phyloP scores from a whole-genome alignment of 768 basidiomycete species.

The Boletus rubroflammeus region DNA sequence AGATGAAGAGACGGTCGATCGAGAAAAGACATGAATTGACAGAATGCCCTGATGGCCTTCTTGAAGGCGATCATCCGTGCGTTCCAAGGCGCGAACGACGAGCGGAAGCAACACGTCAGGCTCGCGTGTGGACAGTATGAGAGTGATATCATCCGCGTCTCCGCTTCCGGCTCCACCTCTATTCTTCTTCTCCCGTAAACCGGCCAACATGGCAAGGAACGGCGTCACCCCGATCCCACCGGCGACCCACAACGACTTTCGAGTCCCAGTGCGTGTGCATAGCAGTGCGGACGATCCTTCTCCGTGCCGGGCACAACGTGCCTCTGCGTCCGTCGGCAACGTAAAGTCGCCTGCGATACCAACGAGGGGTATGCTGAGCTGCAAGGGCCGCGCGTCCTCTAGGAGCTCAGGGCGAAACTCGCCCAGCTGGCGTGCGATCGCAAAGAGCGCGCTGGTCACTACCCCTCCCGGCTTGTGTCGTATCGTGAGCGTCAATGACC shows the following conservation, averaged over 20 bases:
- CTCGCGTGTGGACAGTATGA: slow-evolving; percentile 53
- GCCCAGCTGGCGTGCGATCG: slow-evolving; percentile 41
- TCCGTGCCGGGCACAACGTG: neutral
- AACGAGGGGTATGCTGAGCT: slow-evolving; percentile 41
- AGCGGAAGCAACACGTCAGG: slow-evolving; percentile 49
- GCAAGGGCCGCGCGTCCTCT: slow-evolving; percentile 37
- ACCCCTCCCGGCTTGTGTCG: slow-evolving; percentile 52
- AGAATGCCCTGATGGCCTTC: slow-evolving; percentile 16
- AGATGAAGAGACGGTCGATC: neutral
- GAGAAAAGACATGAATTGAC: slow-evolving; percentile 40
- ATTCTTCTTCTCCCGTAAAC: slow-evolving; percentile 1
- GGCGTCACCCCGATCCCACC: slow-evolving; percentile 68
- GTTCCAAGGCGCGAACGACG: slow-evolving; percentile 6
- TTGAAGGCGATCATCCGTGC: neutral
- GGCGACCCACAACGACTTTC: slow-evolving; percentile 50
- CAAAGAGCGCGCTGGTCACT: slow-evolving; percentile 53
- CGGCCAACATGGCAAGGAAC: slow-evolving; percentile 53
- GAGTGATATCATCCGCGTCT: slow-evolving; percentile 35
- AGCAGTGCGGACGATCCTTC: neutral
- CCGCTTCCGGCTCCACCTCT: neutral
- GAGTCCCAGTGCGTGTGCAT: neutral
- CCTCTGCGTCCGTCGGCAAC: slow-evolving; percentile 21
- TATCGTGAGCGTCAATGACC: slow-evolving; percentile 48
- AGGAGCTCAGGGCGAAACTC: slow-evolving; percentile 41
- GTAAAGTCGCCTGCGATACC: slow-evolving; percentile 55